Evolutionary conservation across 2,329 filamentous ascomycete genomes (phyloP), one percentile per base, ranked within the genome.

Genomic region (Diplodia corticola): DNA sequence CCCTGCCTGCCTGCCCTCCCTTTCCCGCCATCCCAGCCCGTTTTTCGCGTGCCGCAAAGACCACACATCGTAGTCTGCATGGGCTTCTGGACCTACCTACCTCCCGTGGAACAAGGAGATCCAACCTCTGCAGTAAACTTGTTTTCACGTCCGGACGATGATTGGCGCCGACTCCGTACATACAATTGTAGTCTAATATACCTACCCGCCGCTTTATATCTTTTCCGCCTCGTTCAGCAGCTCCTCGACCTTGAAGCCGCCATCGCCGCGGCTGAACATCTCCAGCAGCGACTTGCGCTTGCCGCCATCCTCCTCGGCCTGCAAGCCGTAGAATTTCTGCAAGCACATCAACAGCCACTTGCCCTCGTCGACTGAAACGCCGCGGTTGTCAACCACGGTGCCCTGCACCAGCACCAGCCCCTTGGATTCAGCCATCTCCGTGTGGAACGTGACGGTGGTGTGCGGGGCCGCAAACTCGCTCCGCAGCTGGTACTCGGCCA

Each of bases 401-500:
- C 95, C 95, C 75, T 95, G 91, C 83, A 97, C 89, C 69, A 99
- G 81, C 15, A 97, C 93, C 28, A 98, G 74, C 5, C 89, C 91
- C 72, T 92, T 91, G 10, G 88, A 85, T 67, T 85, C 82, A 0
- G 86, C 86, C 2, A 97, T 80, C 77, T 99, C 95, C 17, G 90
- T 81, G 79, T 99, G 92, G 78, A 98, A 93, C 48, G 94, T 97
- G 65, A 98, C 83, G 2, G 92, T 97, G 0, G 95, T 99, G 75
- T 99, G 95, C 54, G 95, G 93, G 78, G 90, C 88, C 51, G 92
- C 92, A 75, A 88, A 99, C 78, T 97, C 91, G 61, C 93, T 93
- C 61, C 94, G 86, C 67, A 92, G 81, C 83, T 98, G 97, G 82
- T 91, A 99, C 76, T 97, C 92, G 17, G 92, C 94, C 35, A 99